These are phyloP conservation scores for Beauveria sp. DNA, from an alignment of 2,329 filamentous ascomycete genomes.

Conservation along the genomic window DNA sequence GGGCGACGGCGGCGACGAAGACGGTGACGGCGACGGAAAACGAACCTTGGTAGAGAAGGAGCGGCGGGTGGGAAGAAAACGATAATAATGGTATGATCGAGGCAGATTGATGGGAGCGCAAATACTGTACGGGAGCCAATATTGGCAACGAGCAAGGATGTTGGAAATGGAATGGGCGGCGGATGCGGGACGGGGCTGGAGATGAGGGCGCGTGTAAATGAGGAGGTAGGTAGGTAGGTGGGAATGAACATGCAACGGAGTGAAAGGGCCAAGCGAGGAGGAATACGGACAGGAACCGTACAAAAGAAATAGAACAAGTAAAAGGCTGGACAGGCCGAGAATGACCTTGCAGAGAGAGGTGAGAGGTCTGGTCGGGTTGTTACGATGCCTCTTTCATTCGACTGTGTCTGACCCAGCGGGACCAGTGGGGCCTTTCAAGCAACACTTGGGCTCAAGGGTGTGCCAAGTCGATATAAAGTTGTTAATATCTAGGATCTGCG, in stretches of 20 bases:
- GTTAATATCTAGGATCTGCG: conserved; percentile 11
- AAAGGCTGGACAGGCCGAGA: background rate
- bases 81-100: background rate
- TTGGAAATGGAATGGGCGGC: background rate
- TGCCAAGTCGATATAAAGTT: conserved; percentile 26
- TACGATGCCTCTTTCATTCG: conserved; percentile 30
- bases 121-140: background rate
- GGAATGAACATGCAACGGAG: background rate
- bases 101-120: background rate
- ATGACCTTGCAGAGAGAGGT: background rate
- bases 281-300: background rate
- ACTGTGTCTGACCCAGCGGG: conserved; percentile 32
- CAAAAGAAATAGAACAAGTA: background rate
- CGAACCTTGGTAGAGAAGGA: background rate
- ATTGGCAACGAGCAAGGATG: conserved; percentile 3
- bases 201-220: background rate
- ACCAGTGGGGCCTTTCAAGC: conserved; percentile 27
- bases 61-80: background rate
- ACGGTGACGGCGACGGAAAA: background rate
- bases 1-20: background rate
- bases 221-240: background rate
- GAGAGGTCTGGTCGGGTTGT: conserved; percentile 13
- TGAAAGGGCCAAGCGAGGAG: background rate
- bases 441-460: conserved; percentile 25
- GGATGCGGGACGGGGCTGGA: background rate